Conservation (phyloP, 208 protist species). For the Leishmania lainsoni region DNA sequence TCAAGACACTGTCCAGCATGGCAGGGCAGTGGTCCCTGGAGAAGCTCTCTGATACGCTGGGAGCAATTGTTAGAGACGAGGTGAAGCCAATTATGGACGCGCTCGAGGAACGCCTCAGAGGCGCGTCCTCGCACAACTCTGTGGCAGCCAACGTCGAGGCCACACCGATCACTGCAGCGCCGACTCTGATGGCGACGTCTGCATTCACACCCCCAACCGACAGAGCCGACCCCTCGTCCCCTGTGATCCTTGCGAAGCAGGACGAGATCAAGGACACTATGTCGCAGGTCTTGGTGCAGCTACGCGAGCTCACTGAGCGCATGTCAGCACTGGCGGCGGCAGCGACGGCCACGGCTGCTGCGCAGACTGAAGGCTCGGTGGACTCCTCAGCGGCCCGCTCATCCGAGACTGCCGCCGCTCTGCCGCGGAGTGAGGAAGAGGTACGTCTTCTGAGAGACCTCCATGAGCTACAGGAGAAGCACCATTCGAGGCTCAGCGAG, state of each 20-base stretch:
- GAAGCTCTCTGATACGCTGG: slow-evolving; percentile 57
- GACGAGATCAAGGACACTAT: slow-evolving; percentile 2
- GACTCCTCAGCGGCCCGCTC: neutral
- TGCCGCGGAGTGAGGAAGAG: slow-evolving; percentile 11
- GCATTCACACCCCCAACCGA: neutral
- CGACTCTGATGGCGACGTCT: neutral
- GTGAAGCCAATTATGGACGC: slow-evolving; percentile 46
- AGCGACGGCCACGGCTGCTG: neutral
- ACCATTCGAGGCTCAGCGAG: slow-evolving; percentile 6
- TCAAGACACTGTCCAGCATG: slow-evolving; percentile 61
- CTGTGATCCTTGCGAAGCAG: slow-evolving; percentile 7
- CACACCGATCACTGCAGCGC: neutral
- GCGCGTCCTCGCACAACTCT: neutral
- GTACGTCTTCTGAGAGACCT: slow-evolving; percentile 15
- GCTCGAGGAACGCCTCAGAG: slow-evolving; percentile 29
- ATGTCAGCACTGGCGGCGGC: slow-evolving; percentile 1
- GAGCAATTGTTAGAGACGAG: slow-evolving; percentile 41
- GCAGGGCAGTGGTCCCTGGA: slow-evolving; percentile 62
- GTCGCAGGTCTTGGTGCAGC: slow-evolving; percentile 11
- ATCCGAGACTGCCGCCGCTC: neutral
- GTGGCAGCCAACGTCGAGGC: neutral
- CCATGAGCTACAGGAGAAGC: slow-evolving; percentile 16
- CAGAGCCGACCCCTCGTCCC: neutral
- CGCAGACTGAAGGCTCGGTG: neutral
- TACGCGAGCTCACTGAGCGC: slow-evolving; percentile 24